These are phyloP conservation scores for Lophiostoma macrostomum DNA, from an alignment of 495 filamentous ascomycete species.

Conservation along the genomic window DNA sequence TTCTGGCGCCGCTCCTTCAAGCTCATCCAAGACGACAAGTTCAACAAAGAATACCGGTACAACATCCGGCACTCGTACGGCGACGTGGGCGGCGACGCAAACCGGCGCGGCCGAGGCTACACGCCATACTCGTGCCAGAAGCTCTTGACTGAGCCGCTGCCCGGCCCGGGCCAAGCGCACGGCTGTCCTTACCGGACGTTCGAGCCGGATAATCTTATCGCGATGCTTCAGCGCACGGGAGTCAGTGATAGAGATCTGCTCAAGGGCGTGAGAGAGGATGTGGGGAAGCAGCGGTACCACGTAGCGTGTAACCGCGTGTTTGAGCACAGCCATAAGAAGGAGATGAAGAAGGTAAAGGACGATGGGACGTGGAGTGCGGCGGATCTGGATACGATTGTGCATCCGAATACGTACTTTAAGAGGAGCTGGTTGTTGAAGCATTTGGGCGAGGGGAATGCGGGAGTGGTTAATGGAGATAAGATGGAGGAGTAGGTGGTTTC, in stretches of 20 bases:
- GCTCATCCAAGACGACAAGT: constrained; percentile 81
- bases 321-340: constrained; percentile 78
- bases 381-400: constrained; percentile 90
- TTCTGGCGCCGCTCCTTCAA: constrained; percentile 91
- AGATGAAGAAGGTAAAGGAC: constrained; percentile 87
- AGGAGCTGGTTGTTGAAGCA: constrained; percentile 85
- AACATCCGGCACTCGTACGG: constrained; percentile 92
- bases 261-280: constrained; percentile 80
- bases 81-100: constrained; percentile 90
- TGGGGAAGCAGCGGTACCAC: constrained; percentile 83
- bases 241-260: constrained; percentile 75
- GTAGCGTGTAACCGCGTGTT: constrained; percentile 97
- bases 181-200: constrained; percentile 97
- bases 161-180: constrained; percentile 79
- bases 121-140: constrained; percentile 91
- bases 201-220: constrained; percentile 75
- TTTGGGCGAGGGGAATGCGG: constrained; percentile 46
- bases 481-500: constrained; percentile 22
- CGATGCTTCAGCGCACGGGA: constrained; percentile 68
- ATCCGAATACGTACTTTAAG: constrained; percentile 98
- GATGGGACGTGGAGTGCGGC: constrained; percentile 69
- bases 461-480: constrained; percentile 26
- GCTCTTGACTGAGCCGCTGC: constrained; percentile 80
- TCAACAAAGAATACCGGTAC: constrained; percentile 95
- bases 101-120: constrained; percentile 79